Percentiles rank a stretch among this genome's conserved stretches.
Evolutionary conservation across 169 alveolate species (phyloP).

Genomic region (Babesia sp.): DNA sequence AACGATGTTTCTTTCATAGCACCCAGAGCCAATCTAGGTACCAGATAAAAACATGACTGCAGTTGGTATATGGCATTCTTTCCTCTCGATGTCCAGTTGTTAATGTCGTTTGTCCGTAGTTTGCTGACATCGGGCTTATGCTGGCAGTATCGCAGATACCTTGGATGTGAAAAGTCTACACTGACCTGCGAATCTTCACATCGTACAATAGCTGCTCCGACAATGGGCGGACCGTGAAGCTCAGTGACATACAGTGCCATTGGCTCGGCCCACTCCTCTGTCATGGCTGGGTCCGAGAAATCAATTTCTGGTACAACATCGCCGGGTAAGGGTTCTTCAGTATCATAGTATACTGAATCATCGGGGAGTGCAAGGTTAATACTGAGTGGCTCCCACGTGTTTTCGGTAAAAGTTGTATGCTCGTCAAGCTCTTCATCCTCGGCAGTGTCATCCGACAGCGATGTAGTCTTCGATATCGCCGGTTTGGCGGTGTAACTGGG

Average conservation of each 20-base stretch:
- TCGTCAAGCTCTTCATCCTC: not conserved
- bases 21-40: conserved; percentile 53
- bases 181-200: not conserved
- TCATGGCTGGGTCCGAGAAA: not conserved
- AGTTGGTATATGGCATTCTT: conserved; percentile 19
- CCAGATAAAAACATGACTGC: conserved; percentile 30
- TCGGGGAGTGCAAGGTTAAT: not conserved
- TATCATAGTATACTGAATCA: not conserved
- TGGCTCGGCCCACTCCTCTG: conserved; percentile 5
- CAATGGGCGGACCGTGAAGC: conserved; percentile 34
- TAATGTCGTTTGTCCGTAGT: conserved; percentile 1
- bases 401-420: not conserved
- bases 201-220: conserved; percentile 23
- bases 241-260: conserved; percentile 32
- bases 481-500: no score
- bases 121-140: not conserved
- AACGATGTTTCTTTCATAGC: conserved; percentile 26
- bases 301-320: not conserved
- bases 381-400: not conserved
- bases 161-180: conserved; percentile 29
- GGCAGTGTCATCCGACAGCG: not conserved
- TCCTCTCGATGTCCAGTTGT: conserved; percentile 35
- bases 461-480: no score
- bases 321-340: not conserved
- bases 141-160: not conserved